Evolutionary conservation across 768 basidiomycete genomes (phyloP), one percentile per base, ranked within the genome.

Genomic region (Panaeolus cyanescens): DNA sequence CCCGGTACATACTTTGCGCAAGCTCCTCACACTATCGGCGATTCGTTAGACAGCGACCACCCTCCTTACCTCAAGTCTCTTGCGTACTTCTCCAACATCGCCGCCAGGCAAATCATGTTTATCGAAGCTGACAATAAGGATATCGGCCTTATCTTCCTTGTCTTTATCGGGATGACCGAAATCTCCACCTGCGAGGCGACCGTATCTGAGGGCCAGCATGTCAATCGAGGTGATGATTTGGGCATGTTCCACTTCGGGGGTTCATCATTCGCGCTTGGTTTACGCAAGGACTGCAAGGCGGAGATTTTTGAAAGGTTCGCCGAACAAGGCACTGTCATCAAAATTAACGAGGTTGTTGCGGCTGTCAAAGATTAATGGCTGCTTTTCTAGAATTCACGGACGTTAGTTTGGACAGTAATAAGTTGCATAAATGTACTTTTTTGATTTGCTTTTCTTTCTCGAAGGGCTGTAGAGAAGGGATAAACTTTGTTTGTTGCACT

Each of bases 241-340:
- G 87, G 86, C 62, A 78, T 72, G 77, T 84, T 87, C 80, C 85
- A 85, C 68, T 86, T 84, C 72, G 86, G 85, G 7, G 86, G 85
- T 8, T 86, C 83, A 32, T 57, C 59, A n/a, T 45, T 84, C 60
- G 73, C 76, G 56, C 63, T 83, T 37, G 62, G 87, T 12, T 87
- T 88, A 13, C 32, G 32, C 13, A 33, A 33, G 32, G 32, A 33
- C 32, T 33, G 32, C 32, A 33, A 33, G 32, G 32, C 32, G 32
- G 32, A 33, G 32, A 33, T 33, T 33, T 33, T 33, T 33, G 32
- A 33, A 33, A 33, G 32, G 32, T 33, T 33, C 13, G 32, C 32
- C 32, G 32, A 33, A 33, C 32, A 33, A 33, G 32, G 32, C 32
- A 33, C 32, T 33, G 32, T 33, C 32, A 33, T 33, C 32, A 33